Base-by-base conservation (phyloP, 257 asterid species). In the Perilla frutescens region DNA sequence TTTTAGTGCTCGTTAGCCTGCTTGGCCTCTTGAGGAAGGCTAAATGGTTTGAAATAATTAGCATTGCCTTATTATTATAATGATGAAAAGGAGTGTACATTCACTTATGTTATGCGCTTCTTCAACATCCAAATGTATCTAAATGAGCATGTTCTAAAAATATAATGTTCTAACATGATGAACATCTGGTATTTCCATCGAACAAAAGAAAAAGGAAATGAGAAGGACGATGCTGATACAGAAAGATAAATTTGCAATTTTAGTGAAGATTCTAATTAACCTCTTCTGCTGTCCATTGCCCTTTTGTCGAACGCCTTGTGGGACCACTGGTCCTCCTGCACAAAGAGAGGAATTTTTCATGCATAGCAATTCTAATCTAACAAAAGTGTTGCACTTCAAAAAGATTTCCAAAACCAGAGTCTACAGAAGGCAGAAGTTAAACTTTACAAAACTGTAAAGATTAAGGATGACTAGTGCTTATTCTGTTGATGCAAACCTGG, bases 231-330 rank as follows among this genome's bases (percentile, higher is more conserved):
- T 53, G 75, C 57, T 1, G 37, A 75, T 66, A 66, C 11, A 67
- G 37, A 44, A 47, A 57, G 37, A 68, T 51, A 58, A 11, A 60
- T 31, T 53, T 65, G 47, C 57, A 75, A 62, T 10, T 51, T 10
- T 20, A 45, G 74, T 62, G 62, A 57, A 66, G 44, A 47, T 41
- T 68, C 29, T 55, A 50, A 20, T 64, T 72, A 78, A 95, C 99
- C 96, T 95, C 98, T 79, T 92, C 98, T n/a, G 89, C 74, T 48
- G 97, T 90, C 99, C 99, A 95, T 70, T 95, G 99, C 26, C 99
- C 99, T 84, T 93, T 95, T 71, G 99, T 87, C 75, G 99, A 95
- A 81, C 99, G 98, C 84, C 99, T 87, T 29, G 98, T 91, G 50
- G 99, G 99, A 45, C 99, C 99, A 80, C 87, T 88, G 20, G 93